Conservation (phyloP, 306 rosid genomes). For the Acacia acuminata region DNA sequence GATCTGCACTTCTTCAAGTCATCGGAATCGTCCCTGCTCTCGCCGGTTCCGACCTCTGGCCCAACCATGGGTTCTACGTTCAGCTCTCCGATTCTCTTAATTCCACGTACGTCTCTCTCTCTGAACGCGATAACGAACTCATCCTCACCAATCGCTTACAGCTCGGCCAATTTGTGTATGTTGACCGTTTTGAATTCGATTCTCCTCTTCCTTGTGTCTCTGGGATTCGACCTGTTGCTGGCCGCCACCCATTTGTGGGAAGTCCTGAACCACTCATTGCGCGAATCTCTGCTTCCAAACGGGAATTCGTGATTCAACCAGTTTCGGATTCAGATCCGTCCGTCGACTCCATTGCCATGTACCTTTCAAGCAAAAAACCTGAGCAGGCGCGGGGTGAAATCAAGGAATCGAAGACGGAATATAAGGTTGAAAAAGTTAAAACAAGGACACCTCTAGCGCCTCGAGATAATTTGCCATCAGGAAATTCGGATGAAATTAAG, state of each 20-base stretch:
- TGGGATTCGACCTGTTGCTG: slow-evolving; percentile 74
- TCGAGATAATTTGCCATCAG: slow-evolving; percentile 55
- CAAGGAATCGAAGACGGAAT: slow-evolving; percentile 24
- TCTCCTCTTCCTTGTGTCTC: slow-evolving; percentile 70
- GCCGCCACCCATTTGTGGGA: slow-evolving; percentile 79
- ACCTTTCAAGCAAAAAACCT: slow-evolving; percentile 46
- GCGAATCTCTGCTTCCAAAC: slow-evolving; percentile 48
- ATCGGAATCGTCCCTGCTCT: slow-evolving; percentile 91
- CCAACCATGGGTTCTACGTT: slow-evolving; percentile 84
- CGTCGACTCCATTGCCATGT: slow-evolving; percentile 60
- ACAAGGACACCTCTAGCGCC: slow-evolving; percentile 68
- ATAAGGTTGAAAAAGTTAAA: slow-evolving; percentile 40
- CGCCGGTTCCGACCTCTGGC: slow-evolving; percentile 82
- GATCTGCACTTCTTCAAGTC: slow-evolving; percentile 90
- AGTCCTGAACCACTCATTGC: slow-evolving; percentile 77
- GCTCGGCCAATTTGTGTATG: slow-evolving; percentile 79
- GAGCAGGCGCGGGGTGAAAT: slow-evolving; percentile 26
- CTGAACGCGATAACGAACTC: slow-evolving; percentile 76
- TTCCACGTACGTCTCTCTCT: slow-evolving; percentile 87
- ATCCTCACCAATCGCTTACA: slow-evolving; percentile 88
- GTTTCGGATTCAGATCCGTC: slow-evolving; percentile 67
- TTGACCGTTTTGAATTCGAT: slow-evolving; percentile 81
- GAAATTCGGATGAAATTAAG: slow-evolving; percentile 33
- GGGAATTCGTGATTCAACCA: slow-evolving; percentile 81
- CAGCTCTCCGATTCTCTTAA: slow-evolving; percentile 96